A percentile compares a stretch with the other conserved stretches of the same genome.
Conservation (phyloP, 2,329 filamentous ascomycete genomes). For the Dryadomyces quercus-mongolicae region DNA sequence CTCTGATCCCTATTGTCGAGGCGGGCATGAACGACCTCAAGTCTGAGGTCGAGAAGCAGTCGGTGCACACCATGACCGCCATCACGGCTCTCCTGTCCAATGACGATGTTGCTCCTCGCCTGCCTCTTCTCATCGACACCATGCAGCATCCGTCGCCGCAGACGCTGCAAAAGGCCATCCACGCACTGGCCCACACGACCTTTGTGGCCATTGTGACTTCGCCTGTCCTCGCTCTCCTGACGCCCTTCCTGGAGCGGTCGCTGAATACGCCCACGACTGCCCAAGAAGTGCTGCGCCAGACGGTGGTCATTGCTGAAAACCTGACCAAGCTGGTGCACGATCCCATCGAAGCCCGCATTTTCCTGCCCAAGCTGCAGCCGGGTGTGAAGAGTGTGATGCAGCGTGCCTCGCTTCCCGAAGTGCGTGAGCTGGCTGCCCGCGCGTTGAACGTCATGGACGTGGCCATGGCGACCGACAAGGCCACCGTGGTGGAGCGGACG, state of each 20-base stretch:
- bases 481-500: slow-evolving; percentile 50
- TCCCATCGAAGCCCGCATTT: slow-evolving; percentile 85
- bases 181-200: slow-evolving; percentile 93
- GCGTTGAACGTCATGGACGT: slow-evolving; percentile 82
- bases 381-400: slow-evolving; percentile 84
- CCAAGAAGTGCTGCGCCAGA: slow-evolving; percentile 91
- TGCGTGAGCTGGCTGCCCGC: slow-evolving; percentile 76
- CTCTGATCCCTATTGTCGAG: slow-evolving; percentile 84
- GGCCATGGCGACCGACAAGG: slow-evolving; percentile 69
- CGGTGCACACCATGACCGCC: slow-evolving; percentile 83
- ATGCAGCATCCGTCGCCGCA: slow-evolving; percentile 90
- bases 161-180: slow-evolving; percentile 88
- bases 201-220: slow-evolving; percentile 95
- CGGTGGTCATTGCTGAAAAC: slow-evolving; percentile 94
- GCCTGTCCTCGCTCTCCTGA: slow-evolving; percentile 85
- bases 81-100: slow-evolving; percentile 86
- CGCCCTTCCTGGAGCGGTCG: slow-evolving; percentile 85
- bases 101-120: slow-evolving; percentile 87
- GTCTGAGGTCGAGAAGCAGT: slow-evolving; percentile 74
- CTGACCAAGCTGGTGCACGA: slow-evolving; percentile 95
- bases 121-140: slow-evolving; percentile 83
- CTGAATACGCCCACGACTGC: slow-evolving; percentile 83
- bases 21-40: slow-evolving; percentile 95
- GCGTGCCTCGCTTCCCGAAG: slow-evolving; percentile 84
- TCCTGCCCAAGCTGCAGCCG: slow-evolving; percentile 86